Base-by-base conservation (phyloP, 495 filamentous ascomycete species). In the Baudoinia panamericana region DNA sequence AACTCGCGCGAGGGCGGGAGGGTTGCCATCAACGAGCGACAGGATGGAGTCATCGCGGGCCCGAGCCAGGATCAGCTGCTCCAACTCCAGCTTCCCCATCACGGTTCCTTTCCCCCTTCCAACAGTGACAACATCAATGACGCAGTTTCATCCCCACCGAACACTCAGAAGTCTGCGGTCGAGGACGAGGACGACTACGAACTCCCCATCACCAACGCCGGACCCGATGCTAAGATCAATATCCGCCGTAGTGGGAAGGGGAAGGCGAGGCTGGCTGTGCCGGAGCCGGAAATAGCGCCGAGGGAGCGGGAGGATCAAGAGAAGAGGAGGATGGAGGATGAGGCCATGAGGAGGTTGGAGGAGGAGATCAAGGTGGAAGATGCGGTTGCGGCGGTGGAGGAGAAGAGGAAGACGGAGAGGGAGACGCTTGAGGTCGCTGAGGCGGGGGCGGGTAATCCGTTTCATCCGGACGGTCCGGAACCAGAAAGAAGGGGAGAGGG, bases 201-300 rank as follows among this genome's bases (percentile, higher is more conserved):
- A 11, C n/a, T 52, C 5, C 48, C 48, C 9, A 52, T 52, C 38
- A 52, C 48, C 7, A 52, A 52, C 25, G 48, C 48, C 13, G 48
- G 48, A 3, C 48, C 48, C 8, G 44, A 52, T 34, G 48, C 48
- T 8, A 52, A 47, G 35, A 34, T 43, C 37, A 52, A 52, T 22
- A 52, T 52, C 30, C 39, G 16, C 21, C 30, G 35, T 4, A 43
- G 31, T 16, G 48, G 36, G 11, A 52, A 41, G 16, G 43, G 39
- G 3, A 43, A 28, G 13, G 20, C 27, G 18, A 36, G 26, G 11
- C n/a, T n/a, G n/a, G 43, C 36, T 8, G 34, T 52, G 6, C 43
- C 48, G 6, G 43, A 38, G 29, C 43, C 43, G 4, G 20, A 46
- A 22, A n/a, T n/a, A n/a, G n/a, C n/a, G n/a, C n/a, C n/a, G n/a